These are phyloP conservation scores for Boeremia lycopersici DNA, from an alignment of 2,329 filamentous ascomycete genomes.

Conservation along the genomic window DNA sequence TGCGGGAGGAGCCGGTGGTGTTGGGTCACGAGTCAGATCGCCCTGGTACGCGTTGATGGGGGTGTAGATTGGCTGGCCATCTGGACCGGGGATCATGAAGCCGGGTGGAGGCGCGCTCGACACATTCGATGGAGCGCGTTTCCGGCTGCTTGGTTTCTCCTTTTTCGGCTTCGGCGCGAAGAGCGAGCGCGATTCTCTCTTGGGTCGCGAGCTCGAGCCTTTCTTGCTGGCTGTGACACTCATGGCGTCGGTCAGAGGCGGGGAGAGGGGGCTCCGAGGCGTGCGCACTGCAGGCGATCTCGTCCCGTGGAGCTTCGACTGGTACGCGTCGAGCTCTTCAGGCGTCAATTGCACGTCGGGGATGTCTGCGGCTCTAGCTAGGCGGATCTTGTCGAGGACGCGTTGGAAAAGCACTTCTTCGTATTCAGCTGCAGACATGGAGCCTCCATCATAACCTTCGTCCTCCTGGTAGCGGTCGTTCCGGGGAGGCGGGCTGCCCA, in stretches of 20 bases:
- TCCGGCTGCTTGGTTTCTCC: slow-evolving; percentile 40
- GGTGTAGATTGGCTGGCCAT: slow-evolving; percentile 54
- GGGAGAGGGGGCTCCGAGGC: slow-evolving; percentile 26
- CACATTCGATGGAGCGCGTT: slow-evolving; percentile 33
- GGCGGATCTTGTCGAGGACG: slow-evolving; percentile 79
- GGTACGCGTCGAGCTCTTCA: slow-evolving; percentile 80
- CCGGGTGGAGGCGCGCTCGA: slow-evolving; percentile 46
- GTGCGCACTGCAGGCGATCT: slow-evolving; percentile 37
- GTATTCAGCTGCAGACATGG: slow-evolving; percentile 51
- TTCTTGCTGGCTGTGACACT: slow-evolving; percentile 41
- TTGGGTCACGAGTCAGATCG: slow-evolving; percentile 42
- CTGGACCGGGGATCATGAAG: slow-evolving; percentile 55
- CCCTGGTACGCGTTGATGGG: slow-evolving; percentile 52
- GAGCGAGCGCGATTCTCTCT: slow-evolving; percentile 36
- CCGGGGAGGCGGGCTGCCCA: slow-evolving; percentile 55
- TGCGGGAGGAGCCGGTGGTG: slow-evolving; percentile 49
- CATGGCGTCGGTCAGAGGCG: slow-evolving; percentile 38
- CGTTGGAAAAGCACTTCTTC: slow-evolving; percentile 79
- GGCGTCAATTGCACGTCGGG: slow-evolving; percentile 79
- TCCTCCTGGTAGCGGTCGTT: slow-evolving; percentile 60
- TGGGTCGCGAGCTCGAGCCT: slow-evolving; percentile 39
- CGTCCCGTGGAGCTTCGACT: slow-evolving; percentile 66
- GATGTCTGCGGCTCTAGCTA: slow-evolving; percentile 76
- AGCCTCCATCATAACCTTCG: slow-evolving; percentile 54
- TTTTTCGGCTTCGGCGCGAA: slow-evolving; percentile 41